Evolutionary conservation across 208 protist genomes (phyloP), one percentile per base, ranked within the genome.

Genomic region (Crithidia expoeki): DNA sequence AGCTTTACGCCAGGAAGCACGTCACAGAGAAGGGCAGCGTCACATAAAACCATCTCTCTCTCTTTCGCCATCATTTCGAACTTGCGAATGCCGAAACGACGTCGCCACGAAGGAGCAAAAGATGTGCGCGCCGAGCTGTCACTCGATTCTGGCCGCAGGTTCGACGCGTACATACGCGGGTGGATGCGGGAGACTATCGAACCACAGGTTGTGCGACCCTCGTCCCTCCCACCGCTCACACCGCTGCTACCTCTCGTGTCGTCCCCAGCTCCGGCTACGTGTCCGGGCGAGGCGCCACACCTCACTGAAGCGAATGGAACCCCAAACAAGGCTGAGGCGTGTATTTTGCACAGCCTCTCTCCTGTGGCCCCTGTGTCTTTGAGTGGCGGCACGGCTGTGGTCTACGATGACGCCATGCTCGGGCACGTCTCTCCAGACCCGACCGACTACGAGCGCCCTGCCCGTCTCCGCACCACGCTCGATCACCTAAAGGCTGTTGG

Each of bases 401-500:
- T 88, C 14, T 89, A 85, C 61, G 81, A 93, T 57, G 64, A 62
- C 0, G 57, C 50, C 40, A 95, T 93, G 90, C 64, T 81, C 17
- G 28, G 74, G n/a, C 90, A 95, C 65, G 53, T 47, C 27, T 92
- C 90, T 5, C 65, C 27, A 1, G 81, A 93, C 69, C 44, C 78
- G 12, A 56, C 51, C 4, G 89, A 96, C 21, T 87, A 79, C 63
- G 92, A 96, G 71, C 83, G 87, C 12, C 92, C 92, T 5, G 74
- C 73, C n/a, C 78, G 92, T 17, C 70, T 92, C n/a, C 38, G 79
- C 53, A 74, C 74, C 30, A 90, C 88, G 7, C 32, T 93, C 3
- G 82, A 82, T 21, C 92, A 96, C 53, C 74, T 97, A 14, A 44
- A 60, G 14, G 86, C 83, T 0, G 68, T 88, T 19, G 88, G 87